phyloP scores from a whole-genome alignment of 306 rosid genomes.

The Comarum palustre region DNA sequence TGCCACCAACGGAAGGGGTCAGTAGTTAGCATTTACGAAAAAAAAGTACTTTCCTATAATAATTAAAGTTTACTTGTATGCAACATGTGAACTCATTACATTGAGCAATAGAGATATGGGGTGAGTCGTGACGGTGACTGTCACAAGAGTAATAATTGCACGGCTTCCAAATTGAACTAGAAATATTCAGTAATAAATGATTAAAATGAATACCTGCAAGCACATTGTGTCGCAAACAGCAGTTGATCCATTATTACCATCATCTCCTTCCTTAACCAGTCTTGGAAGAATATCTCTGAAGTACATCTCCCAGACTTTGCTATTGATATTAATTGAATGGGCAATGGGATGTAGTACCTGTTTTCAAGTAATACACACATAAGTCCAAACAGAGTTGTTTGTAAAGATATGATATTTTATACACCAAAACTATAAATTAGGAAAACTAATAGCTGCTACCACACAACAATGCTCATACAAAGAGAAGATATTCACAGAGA shows the following conservation, averaged over 20 bases:
- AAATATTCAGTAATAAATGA: background rate
- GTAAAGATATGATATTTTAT: no score
- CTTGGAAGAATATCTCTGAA: slow-evolving; percentile 74
- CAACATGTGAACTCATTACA: slow-evolving; percentile 2
- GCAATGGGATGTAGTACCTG: slow-evolving; percentile 85
- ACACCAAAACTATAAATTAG: no score
- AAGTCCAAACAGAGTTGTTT: no score
- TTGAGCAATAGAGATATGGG: background rate
- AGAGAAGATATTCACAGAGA: background rate
- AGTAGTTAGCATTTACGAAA: slow-evolving; percentile 10
- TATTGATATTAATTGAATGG: slow-evolving; percentile 69
- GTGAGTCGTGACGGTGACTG: background rate
- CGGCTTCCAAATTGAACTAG: background rate
- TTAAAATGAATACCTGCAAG: slow-evolving; percentile 69
- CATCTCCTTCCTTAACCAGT: slow-evolving; percentile 78
- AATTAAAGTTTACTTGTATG: background rate
- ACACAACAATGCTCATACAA: background rate
- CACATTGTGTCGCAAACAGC: slow-evolving; percentile 83
- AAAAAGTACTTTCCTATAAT: background rate
- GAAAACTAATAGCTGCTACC: background rate
- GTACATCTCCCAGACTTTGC: slow-evolving; percentile 74
- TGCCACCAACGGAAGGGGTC: slow-evolving; percentile 28
- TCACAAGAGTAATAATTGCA: background rate
- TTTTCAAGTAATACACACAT: slow-evolving; percentile 19
- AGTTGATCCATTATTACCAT: slow-evolving; percentile 81